Evolutionary conservation across 169 alveolate species (phyloP).

Genomic region (Plasmodium inui): DNA sequence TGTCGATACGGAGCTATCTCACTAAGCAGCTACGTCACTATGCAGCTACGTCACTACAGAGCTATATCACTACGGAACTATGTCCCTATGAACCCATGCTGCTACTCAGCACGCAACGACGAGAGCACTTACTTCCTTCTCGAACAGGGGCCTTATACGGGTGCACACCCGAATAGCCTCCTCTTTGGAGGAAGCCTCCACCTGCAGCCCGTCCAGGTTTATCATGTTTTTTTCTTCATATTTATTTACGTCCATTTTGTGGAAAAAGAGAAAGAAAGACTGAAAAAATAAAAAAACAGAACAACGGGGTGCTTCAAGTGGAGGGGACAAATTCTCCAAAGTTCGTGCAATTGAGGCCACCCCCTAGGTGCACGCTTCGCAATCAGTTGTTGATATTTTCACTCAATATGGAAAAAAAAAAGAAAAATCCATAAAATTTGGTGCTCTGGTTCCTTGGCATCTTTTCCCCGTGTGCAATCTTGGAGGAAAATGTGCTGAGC

Average conservation of each 20-base stretch:
- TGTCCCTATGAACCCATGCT: not conserved
- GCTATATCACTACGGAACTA: not conserved
- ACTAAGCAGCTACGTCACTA: not conserved
- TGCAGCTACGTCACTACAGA: not conserved
- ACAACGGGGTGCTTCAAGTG: not conserved
- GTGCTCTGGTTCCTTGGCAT: not conserved
- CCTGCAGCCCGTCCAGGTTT: slow-evolving; percentile 50
- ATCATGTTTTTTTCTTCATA: slow-evolving; percentile 49
- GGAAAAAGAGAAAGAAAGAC: not conserved
- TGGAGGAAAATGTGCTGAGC: not conserved
- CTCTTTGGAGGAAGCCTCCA: slow-evolving; percentile 80
- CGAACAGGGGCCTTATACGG: slow-evolving; percentile 85
- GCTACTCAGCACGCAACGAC: not conserved
- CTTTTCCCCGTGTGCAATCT: not conserved
- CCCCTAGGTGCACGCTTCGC: not conserved
- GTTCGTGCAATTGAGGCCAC: not conserved
- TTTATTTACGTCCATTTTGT: slow-evolving; percentile 66
- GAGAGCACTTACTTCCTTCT: slow-evolving; percentile 80
- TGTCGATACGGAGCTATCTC: not conserved
- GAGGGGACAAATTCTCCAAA: not conserved
- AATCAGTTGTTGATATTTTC: not conserved
- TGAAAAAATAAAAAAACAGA: not conserved
- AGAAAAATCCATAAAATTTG: not conserved
- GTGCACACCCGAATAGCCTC: slow-evolving; percentile 85
- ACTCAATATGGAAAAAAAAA: not conserved